Evolutionary conservation across 306 rosid genomes (phyloP).

Genomic region (Cyclanthera cordifolia): DNA sequence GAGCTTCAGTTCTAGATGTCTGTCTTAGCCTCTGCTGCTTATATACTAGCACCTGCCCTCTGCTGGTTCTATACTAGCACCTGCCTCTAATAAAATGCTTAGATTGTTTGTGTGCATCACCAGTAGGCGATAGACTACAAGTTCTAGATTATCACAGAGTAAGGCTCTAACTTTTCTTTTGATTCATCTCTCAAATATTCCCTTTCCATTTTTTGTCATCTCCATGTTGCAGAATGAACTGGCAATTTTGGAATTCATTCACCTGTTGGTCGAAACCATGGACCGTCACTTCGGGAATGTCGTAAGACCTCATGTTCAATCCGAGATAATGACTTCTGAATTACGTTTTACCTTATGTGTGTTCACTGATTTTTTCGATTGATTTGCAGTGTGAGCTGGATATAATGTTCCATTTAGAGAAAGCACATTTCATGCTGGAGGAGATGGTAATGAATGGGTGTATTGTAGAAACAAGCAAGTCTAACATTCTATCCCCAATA

Average conservation of each 20-base stretch:
- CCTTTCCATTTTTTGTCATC: neutral
- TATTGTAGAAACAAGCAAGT: conserved; percentile 42
- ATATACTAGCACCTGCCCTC: neutral
- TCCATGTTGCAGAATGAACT: conserved; percentile 66
- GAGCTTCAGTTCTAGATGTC: neutral
- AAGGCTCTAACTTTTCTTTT: neutral
- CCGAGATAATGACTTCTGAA: neutral
- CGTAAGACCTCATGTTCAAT: conserved; percentile 30
- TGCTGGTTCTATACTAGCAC: neutral
- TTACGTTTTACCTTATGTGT: neutral
- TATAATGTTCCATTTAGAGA: conserved; percentile 95
- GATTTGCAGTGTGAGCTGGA: conserved; percentile 86
- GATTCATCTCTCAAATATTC: neutral
- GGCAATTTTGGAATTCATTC: conserved; percentile 87
- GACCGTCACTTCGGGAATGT: conserved; percentile 94
- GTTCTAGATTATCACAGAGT: neutral
- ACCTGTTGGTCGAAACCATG: conserved; percentile 92
- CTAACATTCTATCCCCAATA: conserved; percentile 60
- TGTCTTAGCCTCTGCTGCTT: neutral
- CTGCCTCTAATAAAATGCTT: neutral
- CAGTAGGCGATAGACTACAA: neutral
- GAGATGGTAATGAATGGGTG: conserved; percentile 98
- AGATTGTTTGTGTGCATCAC: neutral
- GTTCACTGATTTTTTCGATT: neutral
- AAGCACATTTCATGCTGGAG: conserved; percentile 95